Evolutionary conservation across 768 basidiomycete genomes (phyloP), one percentile per base, ranked within the genome.

Genomic region (Tylopilus plumbeoviolaceoides): DNA sequence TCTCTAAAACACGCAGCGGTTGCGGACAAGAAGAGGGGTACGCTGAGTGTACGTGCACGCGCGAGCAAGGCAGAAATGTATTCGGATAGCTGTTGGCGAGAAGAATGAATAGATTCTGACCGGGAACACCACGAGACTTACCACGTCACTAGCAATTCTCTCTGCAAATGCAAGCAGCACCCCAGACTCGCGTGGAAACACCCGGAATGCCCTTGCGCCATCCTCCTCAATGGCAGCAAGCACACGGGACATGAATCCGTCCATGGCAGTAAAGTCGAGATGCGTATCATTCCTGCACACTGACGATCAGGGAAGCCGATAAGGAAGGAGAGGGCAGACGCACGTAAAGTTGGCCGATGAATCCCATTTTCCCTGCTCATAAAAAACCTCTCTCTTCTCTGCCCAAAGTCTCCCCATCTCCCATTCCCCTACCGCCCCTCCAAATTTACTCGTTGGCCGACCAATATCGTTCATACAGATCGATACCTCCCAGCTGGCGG

Each of bases 391-490:
- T 43, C 89, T 75, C 73, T 95, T 95, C n/a, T 99, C 95, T 1
- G 90, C 85, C 91, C 95, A 99, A 17, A 95, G 86, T 58, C 91
- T 87, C 0, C 91, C 91, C 76, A 97, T 84, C 69, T 95, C 95
- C 91, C 91, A 95, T 53, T 91, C 88, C n/a, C n/a, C n/a, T n/a
- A n/a, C n/a, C n/a, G n/a, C n/a, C n/a, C n/a, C n/a, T n/a, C n/a
- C n/a, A n/a, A n/a, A n/a, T n/a, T n/a, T n/a, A 25, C 41, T 18
- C 6, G 3, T 25, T 28, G n/a, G 23, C 0, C 33, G 42, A 9
- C 49, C 49, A 2, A 50, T 50, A n/a, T 33, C n/a, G 23, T 44
- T 44, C 42, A 42, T 21, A n/a, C n/a, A n/a, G n/a, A n/a, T n/a
- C n/a, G n/a, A n/a, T n/a, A 50, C n/a, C 12, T 50, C 33, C 49